phyloP scores from a whole-genome alignment of 1,284 basidiomycete genomes.

The Microbotryum violaceum region DNA sequence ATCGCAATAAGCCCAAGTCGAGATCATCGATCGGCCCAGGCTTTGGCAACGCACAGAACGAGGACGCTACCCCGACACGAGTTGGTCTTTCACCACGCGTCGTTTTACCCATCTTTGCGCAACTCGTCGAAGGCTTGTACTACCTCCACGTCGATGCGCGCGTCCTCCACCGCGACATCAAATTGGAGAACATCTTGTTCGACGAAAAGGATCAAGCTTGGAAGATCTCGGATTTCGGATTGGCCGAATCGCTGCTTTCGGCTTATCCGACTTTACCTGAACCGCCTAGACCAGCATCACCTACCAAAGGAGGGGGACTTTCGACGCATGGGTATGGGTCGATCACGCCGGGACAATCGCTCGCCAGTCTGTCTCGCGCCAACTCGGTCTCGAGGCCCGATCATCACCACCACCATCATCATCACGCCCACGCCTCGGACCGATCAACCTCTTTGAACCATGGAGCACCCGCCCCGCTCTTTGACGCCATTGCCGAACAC shows the following conservation, averaged over 20 bases:
- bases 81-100: not conserved
- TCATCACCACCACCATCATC: conserved; percentile 34
- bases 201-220: conserved; percentile 22
- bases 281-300: too few relatives aligned
- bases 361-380: conserved; percentile 27
- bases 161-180: conserved; percentile 85
- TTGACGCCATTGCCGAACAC: conserved; percentile 30
- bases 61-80: not conserved
- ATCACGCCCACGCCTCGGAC: conserved; percentile 49
- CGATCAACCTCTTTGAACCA: conserved; percentile 33
- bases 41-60: not conserved
- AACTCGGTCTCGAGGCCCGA: conserved; percentile 34
- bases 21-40: not conserved
- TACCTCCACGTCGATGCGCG: conserved; percentile 74
- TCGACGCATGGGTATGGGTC: not conserved
- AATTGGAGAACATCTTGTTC: conserved; percentile 91
- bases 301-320: too few relatives aligned
- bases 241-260: conserved; percentile 46
- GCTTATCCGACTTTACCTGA: too few relatives aligned
- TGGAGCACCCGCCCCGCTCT: conserved; percentile 35
- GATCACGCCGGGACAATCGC: conserved; percentile 1
- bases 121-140: conserved; percentile 74
- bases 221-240: conserved; percentile 67
- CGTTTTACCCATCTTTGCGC: conserved; percentile 64
- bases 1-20: not conserved